Evolutionary conservation across 306 rosid genomes (phyloP).

Genomic region (Acacia melanoxylon): DNA sequence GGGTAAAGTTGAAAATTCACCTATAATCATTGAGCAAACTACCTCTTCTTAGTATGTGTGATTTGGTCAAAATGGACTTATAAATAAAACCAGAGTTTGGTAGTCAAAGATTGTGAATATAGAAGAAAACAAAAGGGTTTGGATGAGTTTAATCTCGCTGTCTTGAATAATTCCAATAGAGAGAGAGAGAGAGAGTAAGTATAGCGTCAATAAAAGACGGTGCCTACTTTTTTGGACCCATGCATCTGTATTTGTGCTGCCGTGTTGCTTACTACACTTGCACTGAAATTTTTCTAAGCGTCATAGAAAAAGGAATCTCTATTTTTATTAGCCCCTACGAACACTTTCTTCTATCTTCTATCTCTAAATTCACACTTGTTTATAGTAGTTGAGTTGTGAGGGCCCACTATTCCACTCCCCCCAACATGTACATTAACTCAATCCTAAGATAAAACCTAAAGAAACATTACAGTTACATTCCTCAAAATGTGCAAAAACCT

Average conservation of each 20-base stretch:
- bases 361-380: not conserved
- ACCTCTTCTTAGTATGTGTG: too few relatives aligned
- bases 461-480: not conserved
- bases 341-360: not conserved
- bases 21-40: too few relatives aligned
- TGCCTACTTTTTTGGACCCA: slow-evolving; percentile 89
- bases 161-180: slow-evolving; percentile 34
- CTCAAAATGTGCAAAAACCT: not conserved
- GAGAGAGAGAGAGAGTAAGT: slow-evolving; percentile 9
- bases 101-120: slow-evolving; percentile 16
- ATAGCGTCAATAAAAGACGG: slow-evolving; percentile 68
- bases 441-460: not conserved
- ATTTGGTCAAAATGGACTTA: too few relatives aligned
- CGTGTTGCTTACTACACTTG: slow-evolving; percentile 63
- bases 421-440: too few relatives aligned
- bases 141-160: not conserved
- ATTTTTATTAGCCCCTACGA: not conserved
- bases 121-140: slow-evolving; percentile 25
- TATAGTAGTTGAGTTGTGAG: not conserved
- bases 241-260: slow-evolving; percentile 42
- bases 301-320: slow-evolving; percentile 31
- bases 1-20: too few relatives aligned
- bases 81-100: too few relatives aligned
- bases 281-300: slow-evolving; percentile 48
- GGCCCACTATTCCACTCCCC: not conserved